Evolutionary conservation across 352 stramenopile genomes (phyloP).

Genomic region (Blastocystis sp.): DNA sequence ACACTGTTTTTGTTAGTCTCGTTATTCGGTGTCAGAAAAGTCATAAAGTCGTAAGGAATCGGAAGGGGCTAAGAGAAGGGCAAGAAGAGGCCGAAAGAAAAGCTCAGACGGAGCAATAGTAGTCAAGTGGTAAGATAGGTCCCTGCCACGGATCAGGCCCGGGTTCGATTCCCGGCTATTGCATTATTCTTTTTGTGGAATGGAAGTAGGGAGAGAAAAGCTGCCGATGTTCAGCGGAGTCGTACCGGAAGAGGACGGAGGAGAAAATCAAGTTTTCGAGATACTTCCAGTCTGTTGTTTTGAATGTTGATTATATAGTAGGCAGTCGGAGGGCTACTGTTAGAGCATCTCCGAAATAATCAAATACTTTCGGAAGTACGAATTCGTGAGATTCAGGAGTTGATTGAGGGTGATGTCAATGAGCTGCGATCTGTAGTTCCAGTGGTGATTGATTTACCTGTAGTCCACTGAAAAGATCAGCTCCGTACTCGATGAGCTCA

Average conservation of each 20-base stretch:
- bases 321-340: background rate
- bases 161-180: constrained; percentile 63
- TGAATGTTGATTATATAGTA: background rate
- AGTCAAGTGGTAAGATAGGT: constrained; percentile 63
- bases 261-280: background rate
- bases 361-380: background rate
- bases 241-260: background rate
- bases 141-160: constrained; percentile 61
- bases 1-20: background rate
- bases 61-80: background rate
- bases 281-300: background rate
- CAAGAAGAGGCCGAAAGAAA: background rate
- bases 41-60: too few species aligned
- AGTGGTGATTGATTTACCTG: background rate
- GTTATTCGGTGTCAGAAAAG: background rate
- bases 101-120: constrained; percentile 32
- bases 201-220: background rate
- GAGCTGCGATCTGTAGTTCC: background rate
- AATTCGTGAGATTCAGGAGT: background rate
- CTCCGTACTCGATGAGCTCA: background rate
- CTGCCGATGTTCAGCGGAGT: background rate
- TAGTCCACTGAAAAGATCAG: background rate
- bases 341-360: background rate
- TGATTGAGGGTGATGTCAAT: background rate
- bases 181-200: constrained; percentile 12